These are phyloP conservation scores for Sordaria brevicollis DNA, from an alignment of 495 filamentous ascomycete genomes.

Conservation along the genomic window DNA sequence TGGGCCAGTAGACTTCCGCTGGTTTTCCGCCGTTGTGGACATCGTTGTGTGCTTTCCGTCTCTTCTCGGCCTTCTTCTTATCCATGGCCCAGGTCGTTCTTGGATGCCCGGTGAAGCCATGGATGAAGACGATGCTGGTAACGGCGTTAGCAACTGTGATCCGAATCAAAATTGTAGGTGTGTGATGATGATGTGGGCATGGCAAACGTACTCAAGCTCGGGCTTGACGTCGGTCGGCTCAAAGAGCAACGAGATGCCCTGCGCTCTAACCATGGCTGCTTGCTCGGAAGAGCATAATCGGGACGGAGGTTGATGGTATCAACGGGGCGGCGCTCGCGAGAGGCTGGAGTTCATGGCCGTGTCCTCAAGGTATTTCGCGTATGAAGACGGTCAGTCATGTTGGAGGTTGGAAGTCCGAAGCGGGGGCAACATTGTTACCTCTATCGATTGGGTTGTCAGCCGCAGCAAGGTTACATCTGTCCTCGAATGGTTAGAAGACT, in stretches of 20 bases:
- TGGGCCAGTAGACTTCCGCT: background rate
- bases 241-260: background rate
- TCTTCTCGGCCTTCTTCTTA: background rate
- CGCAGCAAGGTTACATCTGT: background rate
- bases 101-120: conserved; percentile 15
- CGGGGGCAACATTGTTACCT: background rate
- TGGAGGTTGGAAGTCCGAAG: background rate
- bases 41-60: background rate
- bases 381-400: background rate
- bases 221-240: background rate
- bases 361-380: background rate
- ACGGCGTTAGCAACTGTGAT: background rate
- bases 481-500: background rate
- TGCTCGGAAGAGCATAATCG: background rate
- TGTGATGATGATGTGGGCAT: background rate
- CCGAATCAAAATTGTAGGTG: background rate
- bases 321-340: background rate
- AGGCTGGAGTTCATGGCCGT: background rate
- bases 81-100: conserved; percentile 12
- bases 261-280: background rate
- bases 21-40: background rate
- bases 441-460: background rate
- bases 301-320: background rate
- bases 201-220: background rate
- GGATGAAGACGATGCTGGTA: conserved; percentile 16